phyloP scores from a whole-genome alignment of 1,139 yeast species.

The Kurtzmaniella natalensis region DNA sequence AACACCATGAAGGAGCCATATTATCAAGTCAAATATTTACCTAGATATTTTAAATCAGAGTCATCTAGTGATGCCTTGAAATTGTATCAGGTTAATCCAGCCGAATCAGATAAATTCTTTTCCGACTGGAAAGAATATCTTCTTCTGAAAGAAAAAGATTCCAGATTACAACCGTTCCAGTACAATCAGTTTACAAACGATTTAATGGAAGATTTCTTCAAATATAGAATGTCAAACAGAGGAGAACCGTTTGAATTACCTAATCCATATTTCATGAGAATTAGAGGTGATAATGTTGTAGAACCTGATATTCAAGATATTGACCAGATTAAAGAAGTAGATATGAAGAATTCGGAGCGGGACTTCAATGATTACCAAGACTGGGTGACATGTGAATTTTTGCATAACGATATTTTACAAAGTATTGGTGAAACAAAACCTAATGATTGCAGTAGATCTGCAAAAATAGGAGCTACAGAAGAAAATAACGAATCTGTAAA shows the following conservation, averaged over 20 bases:
- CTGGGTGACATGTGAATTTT: conserved; percentile 1
- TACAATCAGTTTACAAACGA: conserved; percentile 20
- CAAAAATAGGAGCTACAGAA: not conserved
- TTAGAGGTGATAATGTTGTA: not conserved
- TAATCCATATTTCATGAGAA: not conserved
- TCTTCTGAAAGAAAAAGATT: conserved; percentile 18
- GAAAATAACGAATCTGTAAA: not conserved
- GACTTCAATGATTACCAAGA: not conserved
- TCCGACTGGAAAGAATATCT: conserved; percentile 29
- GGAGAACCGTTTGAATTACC: not conserved
- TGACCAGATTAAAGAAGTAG: not conserved
- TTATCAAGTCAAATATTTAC: conserved; percentile 18
- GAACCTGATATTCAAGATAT: not conserved
- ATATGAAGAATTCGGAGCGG: not conserved
- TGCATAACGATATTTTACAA: not conserved
- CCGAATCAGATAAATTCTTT: conserved; percentile 17
- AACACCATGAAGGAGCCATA: conserved; percentile 34
- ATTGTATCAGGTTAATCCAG: conserved; percentile 32
- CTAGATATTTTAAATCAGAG: conserved; percentile 1
- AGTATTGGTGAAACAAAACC: not conserved
- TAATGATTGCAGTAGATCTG: not conserved
- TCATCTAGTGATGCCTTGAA: conserved; percentile 21
- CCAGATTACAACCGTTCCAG: conserved; percentile 30
- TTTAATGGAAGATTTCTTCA: conserved; percentile 19
- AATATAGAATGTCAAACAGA: conserved; percentile 10